These are phyloP conservation scores for Plasmopara halstedii DNA, from an alignment of 352 stramenopile species.

Conservation along the genomic window DNA sequence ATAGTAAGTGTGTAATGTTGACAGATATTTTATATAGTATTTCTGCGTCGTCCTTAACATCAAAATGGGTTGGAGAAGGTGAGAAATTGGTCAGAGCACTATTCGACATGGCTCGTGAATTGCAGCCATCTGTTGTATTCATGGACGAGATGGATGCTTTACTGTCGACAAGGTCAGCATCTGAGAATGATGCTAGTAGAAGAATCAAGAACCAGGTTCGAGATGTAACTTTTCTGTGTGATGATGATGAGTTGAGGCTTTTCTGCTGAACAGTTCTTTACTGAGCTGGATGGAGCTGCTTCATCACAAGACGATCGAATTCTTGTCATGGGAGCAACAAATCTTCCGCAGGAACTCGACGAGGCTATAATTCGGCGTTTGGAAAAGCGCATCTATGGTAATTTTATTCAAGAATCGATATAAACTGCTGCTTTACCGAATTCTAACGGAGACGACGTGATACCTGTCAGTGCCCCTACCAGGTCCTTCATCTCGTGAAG, in stretches of 20 bases:
- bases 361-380: slow-evolving; percentile 81
- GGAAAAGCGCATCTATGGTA: slow-evolving; percentile 87
- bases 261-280: slow-evolving; percentile 67
- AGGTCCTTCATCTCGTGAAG: slow-evolving; percentile 37
- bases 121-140: slow-evolving; percentile 83
- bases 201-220: slow-evolving; percentile 86
- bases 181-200: slow-evolving; percentile 81
- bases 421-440: not conserved
- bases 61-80: slow-evolving; percentile 87
- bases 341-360: slow-evolving; percentile 80
- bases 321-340: slow-evolving; percentile 85
- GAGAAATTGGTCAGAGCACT: slow-evolving; percentile 94
- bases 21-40: slow-evolving; percentile 40
- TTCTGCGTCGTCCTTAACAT: slow-evolving; percentile 82
- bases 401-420: not conserved
- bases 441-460: not conserved
- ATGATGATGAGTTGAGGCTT: not conserved
- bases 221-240: not conserved
- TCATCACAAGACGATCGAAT: slow-evolving; percentile 72
- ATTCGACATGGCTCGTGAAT: slow-evolving; percentile 86
- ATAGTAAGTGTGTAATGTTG: slow-evolving; percentile 1
- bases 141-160: slow-evolving; percentile 88
- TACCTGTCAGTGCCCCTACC: slow-evolving; percentile 62
- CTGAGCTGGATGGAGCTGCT: slow-evolving; percentile 70
- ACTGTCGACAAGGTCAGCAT: slow-evolving; percentile 58